Base-by-base conservation (phyloP, 805 yeast genomes). In the Ogataea glucozyma region DNA sequence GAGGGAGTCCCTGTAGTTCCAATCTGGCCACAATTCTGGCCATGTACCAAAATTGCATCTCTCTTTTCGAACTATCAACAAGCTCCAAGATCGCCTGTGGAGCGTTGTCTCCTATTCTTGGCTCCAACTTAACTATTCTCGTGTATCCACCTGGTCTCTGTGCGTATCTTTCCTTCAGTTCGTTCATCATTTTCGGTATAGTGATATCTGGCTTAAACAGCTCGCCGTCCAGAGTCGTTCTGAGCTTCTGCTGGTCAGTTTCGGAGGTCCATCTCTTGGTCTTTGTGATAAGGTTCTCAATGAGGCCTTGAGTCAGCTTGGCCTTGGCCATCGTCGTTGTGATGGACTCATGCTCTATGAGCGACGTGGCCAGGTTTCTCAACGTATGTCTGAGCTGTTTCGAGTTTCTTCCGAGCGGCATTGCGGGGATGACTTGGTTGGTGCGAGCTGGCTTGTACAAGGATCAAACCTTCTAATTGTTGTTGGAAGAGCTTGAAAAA, bases 11-110 rank as follows among this genome's bases (percentile, higher is more conserved):
- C 58, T 83, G 88, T 38, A 73, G 65, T 65, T 85, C 82, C 40
- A 84, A 69, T 52, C 96, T 75, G n/a, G 95, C 96, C 5, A 85
- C 91, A 3, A 79, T 72, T 62, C 87, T 78, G n/a, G 96, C 96
- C 7, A 80, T 74, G 56, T 79, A 68, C 80, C 95, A 85, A 51
- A 80, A 75, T 54, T 83, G 78, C 72, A 86, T 75, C 60, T 88
- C 96, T 46, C 79, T 69, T 13, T 53, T 49, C 16, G 47, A 50
- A 36, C 57, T 63, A 54, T 86, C 96, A 1, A 91, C 95, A 36
- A 93, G 71, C 65, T 93, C 99, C 41, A 93, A 59, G 7, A 90
- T 81, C 0, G 93, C 82, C 73, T 87, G 93, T 23, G 90, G 90
- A 0, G 97, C 96, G 48, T 81, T 85, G 62, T 93, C 99, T 43